phyloP scores from a whole-genome alignment of 108 stramenopile species.

The Cyclostephanos tholiformis region DNA sequence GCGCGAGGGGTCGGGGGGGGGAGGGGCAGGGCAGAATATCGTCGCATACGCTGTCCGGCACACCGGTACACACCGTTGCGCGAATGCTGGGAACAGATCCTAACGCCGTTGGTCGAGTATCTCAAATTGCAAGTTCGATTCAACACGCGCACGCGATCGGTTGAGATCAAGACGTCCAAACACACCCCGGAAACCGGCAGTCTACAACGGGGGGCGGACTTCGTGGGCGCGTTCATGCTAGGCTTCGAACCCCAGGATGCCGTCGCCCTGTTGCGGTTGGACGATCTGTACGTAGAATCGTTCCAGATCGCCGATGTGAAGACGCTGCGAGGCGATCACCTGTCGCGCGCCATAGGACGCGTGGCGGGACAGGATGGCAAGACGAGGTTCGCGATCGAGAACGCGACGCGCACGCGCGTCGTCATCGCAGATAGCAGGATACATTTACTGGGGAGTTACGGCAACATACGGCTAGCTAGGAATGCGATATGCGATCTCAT shows the following conservation, averaged over 20 bases:
- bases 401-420: constrained; percentile 98
- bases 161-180: constrained; percentile 95
- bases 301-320: constrained; percentile 99
- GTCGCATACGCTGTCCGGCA: constrained; percentile 93
- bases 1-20: constrained; percentile 57
- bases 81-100: constrained; percentile 89
- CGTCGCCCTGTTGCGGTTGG: constrained; percentile 95
- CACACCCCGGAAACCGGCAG: constrained; percentile 90
- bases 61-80: constrained; percentile 95
- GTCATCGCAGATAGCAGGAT: constrained; percentile 96
- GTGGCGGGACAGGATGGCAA: constrained; percentile 99
- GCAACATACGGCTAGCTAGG: constrained; percentile 96
- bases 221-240: constrained; percentile 96
- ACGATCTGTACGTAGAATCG: constrained; percentile 97
- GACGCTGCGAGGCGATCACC: constrained; percentile 93
- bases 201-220: constrained; percentile 96
- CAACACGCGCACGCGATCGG: constrained; percentile 95
- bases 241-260: constrained; percentile 99
- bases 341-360: constrained; percentile 97
- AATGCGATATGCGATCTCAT: constrained; percentile 99
- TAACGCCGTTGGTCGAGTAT: constrained; percentile 94
- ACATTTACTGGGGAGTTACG: constrained; percentile 94
- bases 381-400: constrained; percentile 99
- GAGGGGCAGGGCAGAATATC: constrained; percentile 85
- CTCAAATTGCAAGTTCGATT: constrained; percentile 97